phyloP scores from a whole-genome alignment of 768 basidiomycete genomes.

The Podaxis carcinomalis region DNA sequence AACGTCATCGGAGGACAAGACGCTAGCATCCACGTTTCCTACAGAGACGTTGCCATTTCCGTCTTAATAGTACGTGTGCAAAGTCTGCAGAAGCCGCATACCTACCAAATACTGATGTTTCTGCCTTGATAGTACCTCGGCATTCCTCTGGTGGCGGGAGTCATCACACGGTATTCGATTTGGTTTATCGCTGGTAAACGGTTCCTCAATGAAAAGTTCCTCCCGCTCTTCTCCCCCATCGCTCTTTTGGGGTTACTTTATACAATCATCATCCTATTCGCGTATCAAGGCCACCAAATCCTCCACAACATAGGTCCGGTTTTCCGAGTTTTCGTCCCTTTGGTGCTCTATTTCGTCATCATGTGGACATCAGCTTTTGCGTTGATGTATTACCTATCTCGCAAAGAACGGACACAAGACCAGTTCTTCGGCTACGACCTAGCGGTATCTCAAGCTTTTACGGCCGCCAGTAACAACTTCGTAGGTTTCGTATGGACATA shows the following conservation, averaged over 20 bases:
- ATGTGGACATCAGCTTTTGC: constrained; percentile 68
- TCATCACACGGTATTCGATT: constrained; percentile 60
- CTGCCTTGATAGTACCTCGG: constrained; percentile 62
- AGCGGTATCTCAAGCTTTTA: constrained; percentile 77
- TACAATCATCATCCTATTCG: constrained; percentile 76
- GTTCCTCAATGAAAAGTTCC: constrained; percentile 54
- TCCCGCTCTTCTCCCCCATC: constrained; percentile 65
- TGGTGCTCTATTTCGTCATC: constrained; percentile 72
- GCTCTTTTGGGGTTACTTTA: constrained; percentile 76
- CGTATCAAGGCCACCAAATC: constrained; percentile 65
- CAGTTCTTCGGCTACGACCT: constrained; percentile 53
- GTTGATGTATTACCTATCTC: constrained; percentile 40
- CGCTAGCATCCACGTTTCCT: constrained; percentile 41
- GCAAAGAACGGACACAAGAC: constrained; percentile 22
- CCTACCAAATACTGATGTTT: background rate
- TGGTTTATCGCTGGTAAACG: constrained; percentile 38
- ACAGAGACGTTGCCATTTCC: constrained; percentile 57
- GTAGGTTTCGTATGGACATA: constrained; percentile 29
- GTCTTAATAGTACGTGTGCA: constrained; percentile 60
- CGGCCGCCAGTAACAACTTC: constrained; percentile 77
- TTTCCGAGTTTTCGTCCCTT: constrained; percentile 78
- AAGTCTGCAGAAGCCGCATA: background rate
- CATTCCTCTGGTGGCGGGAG: constrained; percentile 70
- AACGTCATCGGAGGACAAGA: constrained; percentile 51
- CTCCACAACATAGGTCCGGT: constrained; percentile 70